phyloP scores from a whole-genome alignment of 1,284 basidiomycete species.

The Naganishia sp. region DNA sequence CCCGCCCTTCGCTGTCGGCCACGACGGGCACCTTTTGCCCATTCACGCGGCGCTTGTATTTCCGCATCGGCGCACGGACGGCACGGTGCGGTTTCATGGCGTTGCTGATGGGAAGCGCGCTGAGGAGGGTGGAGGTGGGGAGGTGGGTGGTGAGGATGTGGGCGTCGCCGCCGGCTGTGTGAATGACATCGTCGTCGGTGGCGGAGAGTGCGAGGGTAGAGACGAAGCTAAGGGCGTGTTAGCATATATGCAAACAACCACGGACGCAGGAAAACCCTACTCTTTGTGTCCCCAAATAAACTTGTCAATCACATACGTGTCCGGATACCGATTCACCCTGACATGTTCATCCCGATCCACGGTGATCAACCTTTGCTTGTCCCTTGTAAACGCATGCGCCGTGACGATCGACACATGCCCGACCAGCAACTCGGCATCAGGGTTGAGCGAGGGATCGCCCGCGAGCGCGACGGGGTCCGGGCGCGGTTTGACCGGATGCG shows the following conservation, averaged over 20 bases:
- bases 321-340: constrained; percentile 82
- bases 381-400: constrained; percentile 64
- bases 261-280: constrained; percentile 56
- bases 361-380: constrained; percentile 74
- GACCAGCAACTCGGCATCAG: constrained; percentile 69
- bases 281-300: constrained; percentile 81
- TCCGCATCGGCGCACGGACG: constrained; percentile 53
- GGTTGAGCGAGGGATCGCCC: constrained; percentile 65
- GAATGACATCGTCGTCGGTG: constrained; percentile 59
- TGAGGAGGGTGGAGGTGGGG: constrained; percentile 62
- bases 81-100: constrained; percentile 65
- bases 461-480: constrained; percentile 60
- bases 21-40: constrained; percentile 16
- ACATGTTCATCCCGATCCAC: constrained; percentile 92
- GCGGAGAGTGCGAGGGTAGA: constrained; percentile 72
- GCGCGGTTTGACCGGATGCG: constrained; percentile 33
- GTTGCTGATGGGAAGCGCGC: constrained; percentile 62
- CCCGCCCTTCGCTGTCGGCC: neutral
- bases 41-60: constrained; percentile 49
- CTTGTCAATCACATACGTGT: constrained; percentile 76
- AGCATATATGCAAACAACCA: constrained; percentile 23
- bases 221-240: constrained; percentile 63
- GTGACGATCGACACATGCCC: constrained; percentile 82
- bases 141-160: constrained; percentile 78
- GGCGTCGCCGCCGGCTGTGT: constrained; percentile 86